These are phyloP conservation scores for Kokia cookei DNA, from an alignment of 441 rosid species.

Conservation along the genomic window DNA sequence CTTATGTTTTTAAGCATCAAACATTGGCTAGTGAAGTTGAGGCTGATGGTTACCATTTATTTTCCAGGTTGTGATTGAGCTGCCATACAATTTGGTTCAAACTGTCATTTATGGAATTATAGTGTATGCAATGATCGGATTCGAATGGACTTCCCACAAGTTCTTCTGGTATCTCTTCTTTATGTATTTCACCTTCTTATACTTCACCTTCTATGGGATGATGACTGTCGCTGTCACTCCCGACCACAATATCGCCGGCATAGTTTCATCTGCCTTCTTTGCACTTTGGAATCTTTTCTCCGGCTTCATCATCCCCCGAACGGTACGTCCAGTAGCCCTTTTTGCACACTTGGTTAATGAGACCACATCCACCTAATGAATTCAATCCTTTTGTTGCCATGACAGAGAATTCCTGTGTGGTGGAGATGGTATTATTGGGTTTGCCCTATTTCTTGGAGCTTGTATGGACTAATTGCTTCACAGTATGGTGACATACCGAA, in stretches of 20 bases:
- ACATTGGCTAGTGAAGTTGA: too few relatives aligned
- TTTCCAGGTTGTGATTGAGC: conserved; percentile 42
- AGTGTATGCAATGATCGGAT: conserved; percentile 54
- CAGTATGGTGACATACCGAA: conserved; percentile 63
- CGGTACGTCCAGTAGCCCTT: not conserved
- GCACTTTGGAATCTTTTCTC: conserved; percentile 51
- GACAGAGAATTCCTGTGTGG: conserved; percentile 75
- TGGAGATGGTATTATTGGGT: conserved; percentile 88
- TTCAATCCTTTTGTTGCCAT: not conserved
- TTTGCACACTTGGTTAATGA: not conserved
- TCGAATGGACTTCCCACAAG: conserved; percentile 40
- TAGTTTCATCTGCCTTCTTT: conserved; percentile 30
- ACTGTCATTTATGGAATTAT: conserved; percentile 37
- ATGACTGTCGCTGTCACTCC: conserved; percentile 54
- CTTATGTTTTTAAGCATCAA: too few relatives aligned
- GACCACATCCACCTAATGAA: not conserved
- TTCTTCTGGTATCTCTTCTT: conserved; percentile 52
- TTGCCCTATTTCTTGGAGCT: conserved; percentile 67
- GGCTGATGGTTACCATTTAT: not conserved
- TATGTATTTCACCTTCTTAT: conserved; percentile 47
- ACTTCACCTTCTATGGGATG: conserved; percentile 57
- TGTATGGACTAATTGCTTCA: conserved; percentile 65
- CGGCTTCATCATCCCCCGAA: conserved; percentile 44
- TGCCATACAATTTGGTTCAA: conserved; percentile 42
- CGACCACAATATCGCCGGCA: conserved; percentile 36